Percentiles rank a stretch among this genome's conserved stretches.
These are phyloP conservation scores for Apiospora hydei DNA, from an alignment of 2,329 filamentous ascomycete species.

Conservation along the genomic window DNA sequence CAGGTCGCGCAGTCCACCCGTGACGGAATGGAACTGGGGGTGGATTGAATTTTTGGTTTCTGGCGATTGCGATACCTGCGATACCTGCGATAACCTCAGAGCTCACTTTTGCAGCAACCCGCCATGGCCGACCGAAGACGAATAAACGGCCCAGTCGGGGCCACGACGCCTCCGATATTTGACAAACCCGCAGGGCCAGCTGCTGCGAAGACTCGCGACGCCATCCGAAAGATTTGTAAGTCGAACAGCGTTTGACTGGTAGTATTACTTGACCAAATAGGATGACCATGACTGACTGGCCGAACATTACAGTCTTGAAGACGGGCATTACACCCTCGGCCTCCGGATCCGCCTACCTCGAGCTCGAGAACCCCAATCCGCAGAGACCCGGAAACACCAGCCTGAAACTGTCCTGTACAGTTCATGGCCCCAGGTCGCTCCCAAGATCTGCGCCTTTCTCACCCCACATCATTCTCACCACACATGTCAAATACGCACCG, in stretches of 20 bases:
- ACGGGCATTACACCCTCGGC: constrained; percentile 93
- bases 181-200: constrained; percentile 53
- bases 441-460: constrained; percentile 91
- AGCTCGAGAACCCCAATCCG: constrained; percentile 61
- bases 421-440: constrained; percentile 91
- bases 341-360: constrained; percentile 89
- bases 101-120: not conserved
- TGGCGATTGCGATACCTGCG: not conserved
- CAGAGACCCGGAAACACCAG: constrained; percentile 62
- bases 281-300: constrained; percentile 21
- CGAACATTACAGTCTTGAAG: constrained; percentile 73
- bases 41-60: constrained; percentile 24
- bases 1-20: constrained; percentile 12
- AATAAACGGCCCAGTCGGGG: constrained; percentile 85
- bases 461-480: constrained; percentile 88
- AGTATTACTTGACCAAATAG: not conserved
- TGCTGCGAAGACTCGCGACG: constrained; percentile 66
- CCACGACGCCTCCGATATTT: constrained; percentile 78
- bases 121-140: constrained; percentile 84
- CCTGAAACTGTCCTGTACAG: constrained; percentile 90
- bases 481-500: constrained; percentile 95
- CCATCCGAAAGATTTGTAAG: constrained; percentile 86
- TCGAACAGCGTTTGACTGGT: constrained; percentile 30
- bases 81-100: not conserved
- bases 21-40: constrained; percentile 19